Conservation (phyloP, 768 basidiomycete genomes). For the Cystobasidium ongulense region DNA sequence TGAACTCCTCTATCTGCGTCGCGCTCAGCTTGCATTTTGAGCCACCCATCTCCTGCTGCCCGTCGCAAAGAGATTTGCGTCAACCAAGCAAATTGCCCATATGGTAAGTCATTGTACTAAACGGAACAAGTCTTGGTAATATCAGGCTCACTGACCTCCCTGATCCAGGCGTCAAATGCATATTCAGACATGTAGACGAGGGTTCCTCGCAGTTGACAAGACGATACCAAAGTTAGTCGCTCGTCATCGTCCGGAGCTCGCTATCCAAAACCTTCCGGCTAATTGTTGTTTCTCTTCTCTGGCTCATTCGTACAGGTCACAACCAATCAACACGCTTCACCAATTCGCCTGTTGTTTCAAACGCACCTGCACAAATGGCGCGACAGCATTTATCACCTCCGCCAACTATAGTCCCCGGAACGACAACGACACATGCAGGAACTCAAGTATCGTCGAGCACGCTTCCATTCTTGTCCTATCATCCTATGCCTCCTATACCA, state of each 20-base stretch:
- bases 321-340: neutral
- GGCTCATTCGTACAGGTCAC: neutral
- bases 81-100: constrained; percentile 21
- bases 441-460: neutral
- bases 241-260: neutral
- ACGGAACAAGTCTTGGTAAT: neutral
- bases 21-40: neutral
- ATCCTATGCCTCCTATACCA: neutral
- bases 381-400: neutral
- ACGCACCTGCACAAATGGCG: neutral
- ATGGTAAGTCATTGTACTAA: neutral
- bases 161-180: constrained; percentile 17
- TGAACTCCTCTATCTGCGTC: neutral
- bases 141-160: neutral
- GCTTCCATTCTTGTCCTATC: neutral
- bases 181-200: constrained; percentile 7
- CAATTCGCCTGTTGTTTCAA: neutral
- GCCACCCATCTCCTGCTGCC: constrained; percentile 9
- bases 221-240: neutral
- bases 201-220: neutral
- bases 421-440: neutral
- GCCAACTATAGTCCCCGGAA: neutral
- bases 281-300: neutral
- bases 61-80: neutral
- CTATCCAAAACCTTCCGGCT: neutral